These are phyloP conservation scores for Verticillium zaregamsianum DNA, from an alignment of 2,329 filamentous ascomycete genomes.

Conservation along the genomic window DNA sequence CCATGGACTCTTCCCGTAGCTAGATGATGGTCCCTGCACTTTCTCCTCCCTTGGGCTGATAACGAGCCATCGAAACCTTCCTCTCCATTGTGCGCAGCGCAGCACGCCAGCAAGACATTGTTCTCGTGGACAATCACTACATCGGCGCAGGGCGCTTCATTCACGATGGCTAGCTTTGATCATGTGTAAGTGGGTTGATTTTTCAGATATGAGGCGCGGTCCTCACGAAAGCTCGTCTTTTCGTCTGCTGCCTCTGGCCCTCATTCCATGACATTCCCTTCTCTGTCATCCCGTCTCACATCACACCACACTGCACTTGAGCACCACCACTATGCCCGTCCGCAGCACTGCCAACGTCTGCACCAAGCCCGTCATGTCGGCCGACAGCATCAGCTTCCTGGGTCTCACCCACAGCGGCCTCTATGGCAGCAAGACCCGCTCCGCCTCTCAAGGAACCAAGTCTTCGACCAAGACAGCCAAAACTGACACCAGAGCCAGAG, in stretches of 20 bases:
- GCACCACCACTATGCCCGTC: not conserved
- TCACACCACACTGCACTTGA: not conserved
- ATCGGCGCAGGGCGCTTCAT: not conserved
- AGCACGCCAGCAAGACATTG: not conserved
- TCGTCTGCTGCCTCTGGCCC: not conserved
- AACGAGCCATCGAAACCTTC: not conserved
- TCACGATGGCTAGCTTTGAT: not conserved
- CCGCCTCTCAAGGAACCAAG: not conserved
- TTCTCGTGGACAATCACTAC: not conserved
- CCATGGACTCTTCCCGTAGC: not conserved
- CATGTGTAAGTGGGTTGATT: not conserved
- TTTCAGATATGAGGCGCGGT: not conserved
- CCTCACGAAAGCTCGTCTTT: no score
- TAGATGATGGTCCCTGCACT: not conserved
- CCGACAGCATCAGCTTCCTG: not conserved
- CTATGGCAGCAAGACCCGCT: not conserved
- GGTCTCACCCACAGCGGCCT: constrained; percentile 2
- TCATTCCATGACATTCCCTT: no score
- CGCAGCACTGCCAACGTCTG: not conserved
- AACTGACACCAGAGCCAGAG: constrained; percentile 14
- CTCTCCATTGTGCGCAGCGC: not conserved
- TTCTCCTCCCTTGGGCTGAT: not conserved
- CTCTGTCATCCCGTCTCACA: no score
- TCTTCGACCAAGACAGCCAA: constrained; percentile 1
- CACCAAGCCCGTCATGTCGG: not conserved